These are phyloP conservation scores for Coix lacrymajobi DNA, from an alignment of 176 grass and related monocot species.

Conservation along the genomic window DNA sequence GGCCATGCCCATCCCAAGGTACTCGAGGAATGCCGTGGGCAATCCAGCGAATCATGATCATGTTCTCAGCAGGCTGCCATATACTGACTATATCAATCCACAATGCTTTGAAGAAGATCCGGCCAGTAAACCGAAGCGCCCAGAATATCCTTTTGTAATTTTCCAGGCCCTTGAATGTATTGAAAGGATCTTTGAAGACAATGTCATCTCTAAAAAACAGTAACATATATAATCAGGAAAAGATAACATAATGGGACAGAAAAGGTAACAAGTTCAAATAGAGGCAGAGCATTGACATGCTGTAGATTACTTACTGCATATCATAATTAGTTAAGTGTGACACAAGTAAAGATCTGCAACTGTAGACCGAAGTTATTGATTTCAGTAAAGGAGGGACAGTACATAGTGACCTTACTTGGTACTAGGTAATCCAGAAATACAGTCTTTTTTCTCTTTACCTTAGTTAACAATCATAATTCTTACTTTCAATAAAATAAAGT, in stretches of 20 bases:
- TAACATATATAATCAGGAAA: slow-evolving; percentile 24
- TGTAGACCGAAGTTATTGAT: background rate
- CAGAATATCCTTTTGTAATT: slow-evolving; percentile 90
- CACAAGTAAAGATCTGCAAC: background rate
- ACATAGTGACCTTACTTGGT: background rate
- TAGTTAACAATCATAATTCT: background rate
- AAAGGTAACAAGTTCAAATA: background rate
- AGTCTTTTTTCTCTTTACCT: background rate
- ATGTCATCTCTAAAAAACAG: slow-evolving; percentile 79
- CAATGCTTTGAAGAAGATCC: slow-evolving; percentile 75
- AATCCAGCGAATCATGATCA: slow-evolving; percentile 98
- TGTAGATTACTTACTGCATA: slow-evolving; percentile 3
- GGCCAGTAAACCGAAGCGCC: slow-evolving; percentile 61
- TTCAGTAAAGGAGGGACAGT: background rate
- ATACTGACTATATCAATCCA: slow-evolving; percentile 87
- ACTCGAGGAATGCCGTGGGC: slow-evolving; percentile 83
- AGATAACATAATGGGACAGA: background rate
- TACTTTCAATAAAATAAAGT: slow-evolving; percentile 3
- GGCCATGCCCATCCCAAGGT: slow-evolving; percentile 81
- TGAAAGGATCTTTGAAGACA: slow-evolving; percentile 86
- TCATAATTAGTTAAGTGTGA: background rate
- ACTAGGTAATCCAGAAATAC: background rate
- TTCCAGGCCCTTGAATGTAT: slow-evolving; percentile 71
- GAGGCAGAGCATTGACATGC: background rate
- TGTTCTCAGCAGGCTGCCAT: slow-evolving; percentile 89